Percentiles rank a stretch among this genome's conserved stretches.
Conservation (phyloP, 345 rosid species). For the Gossypium thurberi region DNA sequence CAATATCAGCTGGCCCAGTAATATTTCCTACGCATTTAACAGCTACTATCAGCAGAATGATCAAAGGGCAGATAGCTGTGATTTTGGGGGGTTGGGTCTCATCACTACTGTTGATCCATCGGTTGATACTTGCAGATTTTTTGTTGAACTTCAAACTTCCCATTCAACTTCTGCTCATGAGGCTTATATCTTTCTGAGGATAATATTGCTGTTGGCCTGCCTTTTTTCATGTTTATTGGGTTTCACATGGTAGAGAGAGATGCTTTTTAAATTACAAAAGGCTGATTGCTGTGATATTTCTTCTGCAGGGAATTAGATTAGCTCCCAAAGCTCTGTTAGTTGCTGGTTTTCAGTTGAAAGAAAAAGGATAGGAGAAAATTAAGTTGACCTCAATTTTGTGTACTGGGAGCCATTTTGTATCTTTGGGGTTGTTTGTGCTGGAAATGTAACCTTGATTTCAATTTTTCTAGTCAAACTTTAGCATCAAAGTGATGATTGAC, state of each 20-base stretch:
- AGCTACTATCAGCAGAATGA: conserved; percentile 82
- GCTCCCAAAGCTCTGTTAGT: background rate
- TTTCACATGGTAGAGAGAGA: conserved; percentile 2
- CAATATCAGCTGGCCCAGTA: conserved; percentile 66
- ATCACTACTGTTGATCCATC: conserved; percentile 87
- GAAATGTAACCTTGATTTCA: background rate
- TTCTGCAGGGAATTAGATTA: conserved; percentile 6
- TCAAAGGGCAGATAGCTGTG: conserved; percentile 65
- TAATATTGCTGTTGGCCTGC: conserved; percentile 13
- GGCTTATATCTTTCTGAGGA: conserved; percentile 14
- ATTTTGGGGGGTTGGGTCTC: conserved; percentile 81
- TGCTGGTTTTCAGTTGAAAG: background rate
- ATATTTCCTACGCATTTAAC: conserved; percentile 79
- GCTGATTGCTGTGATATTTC: background rate
- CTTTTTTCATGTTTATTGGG: background rate
- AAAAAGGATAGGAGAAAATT: background rate
- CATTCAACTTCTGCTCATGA: conserved; percentile 23
- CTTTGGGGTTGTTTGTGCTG: conserved; percentile 2
- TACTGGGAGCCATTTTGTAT: background rate
- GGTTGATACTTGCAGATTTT: conserved; percentile 47
- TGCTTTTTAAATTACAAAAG: conserved; percentile 2
- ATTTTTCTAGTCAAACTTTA: background rate
- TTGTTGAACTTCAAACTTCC: conserved; percentile 50
- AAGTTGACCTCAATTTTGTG: conserved; percentile 11
- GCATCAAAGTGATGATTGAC: background rate